Evolutionary conservation across 352 stramenopile species (phyloP).

Genomic region (Phytophthora sansomeana): DNA sequence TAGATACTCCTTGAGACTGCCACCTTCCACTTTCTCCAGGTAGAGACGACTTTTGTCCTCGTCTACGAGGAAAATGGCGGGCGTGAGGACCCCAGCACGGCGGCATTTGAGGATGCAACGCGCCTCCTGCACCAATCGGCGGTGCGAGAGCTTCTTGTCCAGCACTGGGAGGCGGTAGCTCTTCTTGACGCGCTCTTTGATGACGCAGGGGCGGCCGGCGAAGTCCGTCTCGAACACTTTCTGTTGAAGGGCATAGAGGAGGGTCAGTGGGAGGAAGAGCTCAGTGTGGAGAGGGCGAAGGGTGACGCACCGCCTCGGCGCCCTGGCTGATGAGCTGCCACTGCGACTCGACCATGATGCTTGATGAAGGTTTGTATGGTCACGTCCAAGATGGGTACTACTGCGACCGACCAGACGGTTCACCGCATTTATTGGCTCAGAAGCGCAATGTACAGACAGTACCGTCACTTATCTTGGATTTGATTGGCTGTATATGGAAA

Average conservation of each 20-base stretch:
- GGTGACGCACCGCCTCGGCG: slow-evolving; percentile 69
- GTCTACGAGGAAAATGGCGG: slow-evolving; percentile 83
- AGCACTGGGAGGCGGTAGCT: slow-evolving; percentile 77
- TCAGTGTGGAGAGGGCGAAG: no score
- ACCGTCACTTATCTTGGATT: no score
- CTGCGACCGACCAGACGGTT: no score
- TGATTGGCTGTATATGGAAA: no score
- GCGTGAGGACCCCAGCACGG: slow-evolving; percentile 73
- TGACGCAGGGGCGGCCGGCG: slow-evolving; percentile 65
- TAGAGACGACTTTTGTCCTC: slow-evolving; percentile 76
- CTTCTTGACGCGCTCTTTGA: slow-evolving; percentile 90
- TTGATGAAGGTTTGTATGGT: slow-evolving; percentile 14
- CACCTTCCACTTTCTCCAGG: slow-evolving; percentile 72
- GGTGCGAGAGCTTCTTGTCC: slow-evolving; percentile 84
- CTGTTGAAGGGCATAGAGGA: slow-evolving; percentile 23
- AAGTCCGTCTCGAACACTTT: slow-evolving; percentile 85
- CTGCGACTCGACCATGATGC: slow-evolving; percentile 44
- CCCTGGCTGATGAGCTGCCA: slow-evolving; percentile 83
- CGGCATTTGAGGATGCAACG: slow-evolving; percentile 86
- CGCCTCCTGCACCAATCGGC: slow-evolving; percentile 81
- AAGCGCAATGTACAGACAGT: no score
- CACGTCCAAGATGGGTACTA: no score
- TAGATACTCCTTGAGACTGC: slow-evolving; percentile 81
- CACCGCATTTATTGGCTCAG: no score
- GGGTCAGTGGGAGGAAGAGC: no score